Conservation (phyloP, 2,329 filamentous ascomycete genomes). For the Aspergillus fischeri region DNA sequence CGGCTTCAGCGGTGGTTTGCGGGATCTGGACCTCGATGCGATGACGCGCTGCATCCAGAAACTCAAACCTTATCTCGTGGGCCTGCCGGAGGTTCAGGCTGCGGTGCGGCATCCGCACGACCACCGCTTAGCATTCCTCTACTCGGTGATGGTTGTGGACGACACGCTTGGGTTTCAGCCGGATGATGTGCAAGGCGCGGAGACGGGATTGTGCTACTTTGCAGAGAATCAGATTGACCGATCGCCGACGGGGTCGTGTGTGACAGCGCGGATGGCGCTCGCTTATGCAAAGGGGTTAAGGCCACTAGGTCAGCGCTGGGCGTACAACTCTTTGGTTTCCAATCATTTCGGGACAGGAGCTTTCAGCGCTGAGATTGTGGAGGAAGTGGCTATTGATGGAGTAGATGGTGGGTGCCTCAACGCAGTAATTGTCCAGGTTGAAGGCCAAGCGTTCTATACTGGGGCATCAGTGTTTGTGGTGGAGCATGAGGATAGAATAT, state of each 20-base stretch:
- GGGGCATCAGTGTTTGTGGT: slow-evolving; percentile 25
- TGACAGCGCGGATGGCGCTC: slow-evolving; percentile 35
- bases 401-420: neutral
- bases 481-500: slow-evolving; percentile 26
- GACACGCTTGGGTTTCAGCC: slow-evolving; percentile 13
- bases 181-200: slow-evolving; percentile 23
- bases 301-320: slow-evolving; percentile 21
- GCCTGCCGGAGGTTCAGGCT: slow-evolving; percentile 15
- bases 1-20: slow-evolving; percentile 33
- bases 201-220: slow-evolving; percentile 45
- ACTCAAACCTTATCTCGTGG: slow-evolving; percentile 14
- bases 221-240: slow-evolving; percentile 48
- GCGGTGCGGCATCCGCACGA: slow-evolving; percentile 29
- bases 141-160: slow-evolving; percentile 41
- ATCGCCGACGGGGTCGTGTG: slow-evolving; percentile 36
- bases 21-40: slow-evolving; percentile 27
- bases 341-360: slow-evolving; percentile 21
- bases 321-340: slow-evolving; percentile 37
- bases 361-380: slow-evolving; percentile 23
- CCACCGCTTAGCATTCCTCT: slow-evolving; percentile 34
- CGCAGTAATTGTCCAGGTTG: slow-evolving; percentile 25
- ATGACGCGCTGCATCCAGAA: slow-evolving; percentile 23
- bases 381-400: slow-evolving; percentile 7
- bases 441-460: slow-evolving; percentile 32
- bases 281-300: slow-evolving; percentile 29